Conservation (phyloP, 768 basidiomycete species). For the Suillus variegatus region DNA sequence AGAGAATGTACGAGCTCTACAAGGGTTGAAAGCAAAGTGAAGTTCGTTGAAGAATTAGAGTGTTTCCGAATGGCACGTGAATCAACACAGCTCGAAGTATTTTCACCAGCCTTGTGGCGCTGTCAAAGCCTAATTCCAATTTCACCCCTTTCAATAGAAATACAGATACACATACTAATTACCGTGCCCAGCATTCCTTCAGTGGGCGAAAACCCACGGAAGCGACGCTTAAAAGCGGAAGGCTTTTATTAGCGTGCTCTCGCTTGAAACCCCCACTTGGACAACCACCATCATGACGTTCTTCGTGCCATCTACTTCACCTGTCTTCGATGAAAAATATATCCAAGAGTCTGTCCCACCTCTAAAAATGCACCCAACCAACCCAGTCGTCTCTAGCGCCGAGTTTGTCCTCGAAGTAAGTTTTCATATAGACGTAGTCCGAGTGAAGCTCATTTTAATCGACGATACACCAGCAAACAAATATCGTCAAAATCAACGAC, state of each 20-base stretch:
- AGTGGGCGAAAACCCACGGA: neutral
- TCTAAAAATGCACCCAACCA: conserved; percentile 28
- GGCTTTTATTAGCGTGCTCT: neutral
- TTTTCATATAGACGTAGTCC: conserved; percentile 3
- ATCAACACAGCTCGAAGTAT: too few relatives aligned
- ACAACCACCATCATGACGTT: neutral
- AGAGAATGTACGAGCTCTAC: neutral
- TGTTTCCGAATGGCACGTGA: too few relatives aligned
- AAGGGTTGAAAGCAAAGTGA: too few relatives aligned
- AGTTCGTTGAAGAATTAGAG: too few relatives aligned
- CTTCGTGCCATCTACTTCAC: neutral
- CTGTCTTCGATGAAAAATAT: conserved; percentile 8
- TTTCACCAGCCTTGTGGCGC: neutral
- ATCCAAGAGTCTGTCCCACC: conserved; percentile 12
- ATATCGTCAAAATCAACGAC: conserved; percentile 59
- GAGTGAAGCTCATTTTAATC: neutral
- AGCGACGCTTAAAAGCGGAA: neutral
- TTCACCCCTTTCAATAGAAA: neutral
- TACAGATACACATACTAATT: neutral
- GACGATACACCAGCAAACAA: conserved; percentile 47
- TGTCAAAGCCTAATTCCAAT: neutral
- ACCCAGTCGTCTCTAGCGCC: conserved; percentile 62
- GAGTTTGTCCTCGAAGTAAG: conserved; percentile 59
- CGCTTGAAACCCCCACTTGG: neutral
- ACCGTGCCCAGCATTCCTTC: neutral